These are phyloP conservation scores for Cryptosporidium viatorum DNA, from an alignment of 169 alveolate genomes.

Conservation along the genomic window DNA sequence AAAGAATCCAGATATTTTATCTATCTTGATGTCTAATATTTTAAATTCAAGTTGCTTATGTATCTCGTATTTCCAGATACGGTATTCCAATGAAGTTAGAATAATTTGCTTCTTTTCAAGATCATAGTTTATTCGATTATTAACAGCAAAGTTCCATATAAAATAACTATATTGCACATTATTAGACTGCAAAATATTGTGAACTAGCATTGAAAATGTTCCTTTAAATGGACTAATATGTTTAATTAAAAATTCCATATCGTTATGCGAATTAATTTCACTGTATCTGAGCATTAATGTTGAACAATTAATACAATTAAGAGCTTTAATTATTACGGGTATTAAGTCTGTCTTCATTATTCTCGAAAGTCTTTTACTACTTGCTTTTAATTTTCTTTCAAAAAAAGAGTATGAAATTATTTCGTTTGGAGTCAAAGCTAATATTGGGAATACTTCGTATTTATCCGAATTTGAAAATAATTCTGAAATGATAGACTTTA, in stretches of 20 bases:
- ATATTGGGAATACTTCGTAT: constrained; percentile 4
- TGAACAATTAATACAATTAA: constrained; percentile 1
- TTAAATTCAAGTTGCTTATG: neutral
- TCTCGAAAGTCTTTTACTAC: constrained; percentile 8
- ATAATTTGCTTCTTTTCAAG: neutral
- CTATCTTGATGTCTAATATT: neutral
- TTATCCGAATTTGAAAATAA: constrained; percentile 4
- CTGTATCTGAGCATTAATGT: neutral
- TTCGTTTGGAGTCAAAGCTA: constrained; percentile 52
- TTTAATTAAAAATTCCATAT: constrained; percentile 7
- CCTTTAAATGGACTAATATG: neutral
- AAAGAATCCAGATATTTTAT: constrained; percentile 9
- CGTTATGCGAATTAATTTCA: neutral
- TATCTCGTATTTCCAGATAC: constrained; percentile 23
- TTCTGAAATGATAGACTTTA: neutral
- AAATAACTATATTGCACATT: constrained; percentile 13
- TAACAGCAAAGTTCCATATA: constrained; percentile 28
- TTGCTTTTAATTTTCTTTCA: neutral
- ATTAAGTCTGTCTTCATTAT: constrained; percentile 25
- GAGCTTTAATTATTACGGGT: constrained; percentile 7
- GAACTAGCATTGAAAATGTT: neutral
- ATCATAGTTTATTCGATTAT: neutral
- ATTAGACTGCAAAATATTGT: constrained; percentile 28
- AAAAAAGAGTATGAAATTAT: constrained; percentile 52
- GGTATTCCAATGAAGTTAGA: neutral